Conservation (phyloP, 1,139 yeast genomes). For the Candida sp. region DNA sequence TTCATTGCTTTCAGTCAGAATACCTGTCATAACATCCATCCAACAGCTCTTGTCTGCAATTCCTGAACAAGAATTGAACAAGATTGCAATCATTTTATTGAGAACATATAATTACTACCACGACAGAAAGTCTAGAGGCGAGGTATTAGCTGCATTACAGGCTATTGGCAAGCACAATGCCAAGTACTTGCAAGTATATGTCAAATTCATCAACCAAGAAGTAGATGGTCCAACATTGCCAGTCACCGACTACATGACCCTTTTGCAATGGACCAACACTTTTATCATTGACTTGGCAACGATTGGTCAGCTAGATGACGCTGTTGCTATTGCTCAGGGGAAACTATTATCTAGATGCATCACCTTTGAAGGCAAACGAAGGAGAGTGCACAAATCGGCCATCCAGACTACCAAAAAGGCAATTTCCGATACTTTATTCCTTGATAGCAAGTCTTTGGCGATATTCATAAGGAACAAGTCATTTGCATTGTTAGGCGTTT, state of each 20-base stretch:
- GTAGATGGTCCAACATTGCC: slow-evolving; percentile 45
- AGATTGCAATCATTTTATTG: slow-evolving; percentile 32
- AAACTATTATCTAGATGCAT: slow-evolving; percentile 24
- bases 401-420: slow-evolving; percentile 39
- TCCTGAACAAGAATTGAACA: slow-evolving; percentile 23
- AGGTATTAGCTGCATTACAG: slow-evolving; percentile 40
- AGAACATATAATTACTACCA: slow-evolving; percentile 54
- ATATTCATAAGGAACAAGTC: slow-evolving; percentile 15
- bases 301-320: slow-evolving; percentile 14
- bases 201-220: slow-evolving; percentile 40
- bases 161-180: slow-evolving; percentile 33
- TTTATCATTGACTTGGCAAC: slow-evolving; percentile 26
- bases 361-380: slow-evolving; percentile 22
- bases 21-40: slow-evolving; percentile 28
- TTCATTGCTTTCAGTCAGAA: slow-evolving; percentile 38
- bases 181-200: slow-evolving; percentile 34
- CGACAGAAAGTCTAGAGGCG: slow-evolving; percentile 50
- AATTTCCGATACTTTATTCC: slow-evolving; percentile 18
- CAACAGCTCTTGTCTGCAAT: slow-evolving; percentile 18
- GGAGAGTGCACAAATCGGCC: slow-evolving; percentile 50
- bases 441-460: slow-evolving; percentile 11
- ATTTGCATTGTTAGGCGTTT: slow-evolving; percentile 38
- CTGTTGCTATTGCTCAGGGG: slow-evolving; percentile 24
- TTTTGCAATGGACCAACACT: slow-evolving; percentile 59
- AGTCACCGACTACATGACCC: slow-evolving; percentile 55